Base-by-base conservation (phyloP, 352 stramenopile species). In the Globisporangium abappressorium region DNA sequence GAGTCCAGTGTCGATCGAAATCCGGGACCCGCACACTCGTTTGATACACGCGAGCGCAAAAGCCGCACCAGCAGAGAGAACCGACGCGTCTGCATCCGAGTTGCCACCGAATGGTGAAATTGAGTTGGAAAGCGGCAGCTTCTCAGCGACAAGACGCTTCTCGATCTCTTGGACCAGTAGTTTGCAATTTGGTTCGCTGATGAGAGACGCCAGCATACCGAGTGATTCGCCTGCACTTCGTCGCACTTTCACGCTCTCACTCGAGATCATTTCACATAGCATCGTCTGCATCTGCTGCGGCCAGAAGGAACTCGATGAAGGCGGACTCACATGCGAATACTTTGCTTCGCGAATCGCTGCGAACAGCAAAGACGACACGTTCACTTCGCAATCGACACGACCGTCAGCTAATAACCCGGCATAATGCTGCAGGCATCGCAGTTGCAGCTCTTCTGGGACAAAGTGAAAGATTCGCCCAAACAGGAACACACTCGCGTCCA, bases 31-130 rank as follows among this genome's bases (percentile, higher is more conserved):
- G 68, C 88, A 96, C 47, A 70, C 70, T 22, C 88, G 78, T 58
- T 94, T 96, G 28, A 96, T 91, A 36, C 84, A 92, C 0, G 88
- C 85, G 56, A 94, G 70, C 18, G 88, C 84, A 72, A 94, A 93
- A 5, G 84, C 82, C 47, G 81, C 83, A 1, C 85, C 87, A 34
- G 88, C 81, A 22, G 77, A 81, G 7, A 92, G 54, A 46, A 86
- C 65, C 9, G 80, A 86, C 9, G 76, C 68, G 55, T 90, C 76
- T 2, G 80, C 54, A 9, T 81, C 78, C 22, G 57, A 68, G 41
- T 46, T 74, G n/a, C 70, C 72, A 5, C 62, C 72, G 57, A 85
- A 79, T 1, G 74, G 64, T 8, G 62, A 73, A 2, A 53, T 38
- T 20, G 65, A 66, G 46, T 38, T 57, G 7, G 54, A 54, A 1